Evolutionary conservation across 495 filamentous ascomycete species (phyloP), one percentile per base, ranked within the genome.

Genomic region (Hamigera avellanea): DNA sequence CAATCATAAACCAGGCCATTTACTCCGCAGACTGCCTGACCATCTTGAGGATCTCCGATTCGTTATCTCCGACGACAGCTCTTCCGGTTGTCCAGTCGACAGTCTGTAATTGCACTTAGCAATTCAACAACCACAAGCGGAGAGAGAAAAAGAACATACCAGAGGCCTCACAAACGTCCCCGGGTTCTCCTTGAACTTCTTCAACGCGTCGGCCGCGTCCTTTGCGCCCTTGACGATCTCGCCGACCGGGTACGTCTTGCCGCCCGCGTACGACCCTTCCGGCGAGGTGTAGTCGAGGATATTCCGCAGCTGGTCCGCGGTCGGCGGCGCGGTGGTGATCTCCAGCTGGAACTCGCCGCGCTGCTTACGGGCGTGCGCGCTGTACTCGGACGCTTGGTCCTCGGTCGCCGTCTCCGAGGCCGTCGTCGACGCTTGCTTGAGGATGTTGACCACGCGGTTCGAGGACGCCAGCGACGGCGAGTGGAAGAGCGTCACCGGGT

Each of bases 401-500:
- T 75, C 67, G 3, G 76, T 78, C 13, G 81, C 73, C 3, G 62
- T 54, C 33, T 69, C 56, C 1, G 66, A 43, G 8, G 81, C 79
- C 9, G 65, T 65, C n/a, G 75, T 71, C 2, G 79, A 78, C 8
- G 74, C 64, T 57, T 83, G 74, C 52, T 89, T 88, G 16, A 96
- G 75, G 34, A 88, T 56, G 17, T 75, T 77, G 15, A 80, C 70
- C 19, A 75, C 73, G 29, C 76, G 74, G 10, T 67, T 67, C 2
- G 85, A 93, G 44, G 75, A 57, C 2, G 76, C 64, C 13, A 69
- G 61, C 27, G 61, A 62, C 16, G 89, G 73, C 45, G 79, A 76
- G 73, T 95, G 89, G 73, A 96, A 98, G 67, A 98, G 80, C 39
- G 87, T 95, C 49, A 98, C 79, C 42, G 93, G 77, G 68, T 96